Evolutionary conservation across 2,329 filamentous ascomycete species (phyloP).

Genomic region (Arthroderma sp.): DNA sequence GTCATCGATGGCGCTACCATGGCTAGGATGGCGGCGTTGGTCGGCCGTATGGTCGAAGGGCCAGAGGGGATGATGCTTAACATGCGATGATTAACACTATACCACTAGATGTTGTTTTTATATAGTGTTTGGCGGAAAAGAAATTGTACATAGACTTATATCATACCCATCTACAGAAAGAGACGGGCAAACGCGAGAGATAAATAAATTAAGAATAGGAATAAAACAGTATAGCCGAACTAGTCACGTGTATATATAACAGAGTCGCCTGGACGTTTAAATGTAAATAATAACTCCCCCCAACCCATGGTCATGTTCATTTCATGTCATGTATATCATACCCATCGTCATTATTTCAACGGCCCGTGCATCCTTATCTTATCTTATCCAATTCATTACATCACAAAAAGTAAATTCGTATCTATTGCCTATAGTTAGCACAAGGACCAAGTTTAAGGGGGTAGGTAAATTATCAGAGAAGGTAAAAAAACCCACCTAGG

Average conservation of each 20-base stretch:
- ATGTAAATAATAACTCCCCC: background rate
- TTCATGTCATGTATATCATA: background rate
- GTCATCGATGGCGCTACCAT: conserved; percentile 92
- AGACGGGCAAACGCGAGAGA: background rate
- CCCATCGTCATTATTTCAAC: background rate
- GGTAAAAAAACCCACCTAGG: background rate
- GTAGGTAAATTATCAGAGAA: background rate
- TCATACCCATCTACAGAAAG: conserved; percentile 3
- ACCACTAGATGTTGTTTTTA: background rate
- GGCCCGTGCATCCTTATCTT: conserved; percentile 10
- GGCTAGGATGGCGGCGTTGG: conserved; percentile 75
- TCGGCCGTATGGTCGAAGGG: conserved; percentile 66
- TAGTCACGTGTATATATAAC: background rate
- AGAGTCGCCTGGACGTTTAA: background rate
- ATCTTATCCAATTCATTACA: conserved; percentile 1
- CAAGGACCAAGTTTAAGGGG: background rate
- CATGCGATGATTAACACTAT: background rate
- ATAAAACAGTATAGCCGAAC: conserved; percentile 2
- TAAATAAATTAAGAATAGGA: background rate
- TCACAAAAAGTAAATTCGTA: conserved; percentile 6
- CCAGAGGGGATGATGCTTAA: conserved; percentile 75
- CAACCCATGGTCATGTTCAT: background rate
- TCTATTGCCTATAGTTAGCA: conserved; percentile 10
- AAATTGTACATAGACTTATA: conserved; percentile 5
- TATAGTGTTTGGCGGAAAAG: conserved; percentile 1